Evolutionary conservation across 345 rosid species (phyloP).

Genomic region (Populus euphratica): DNA sequence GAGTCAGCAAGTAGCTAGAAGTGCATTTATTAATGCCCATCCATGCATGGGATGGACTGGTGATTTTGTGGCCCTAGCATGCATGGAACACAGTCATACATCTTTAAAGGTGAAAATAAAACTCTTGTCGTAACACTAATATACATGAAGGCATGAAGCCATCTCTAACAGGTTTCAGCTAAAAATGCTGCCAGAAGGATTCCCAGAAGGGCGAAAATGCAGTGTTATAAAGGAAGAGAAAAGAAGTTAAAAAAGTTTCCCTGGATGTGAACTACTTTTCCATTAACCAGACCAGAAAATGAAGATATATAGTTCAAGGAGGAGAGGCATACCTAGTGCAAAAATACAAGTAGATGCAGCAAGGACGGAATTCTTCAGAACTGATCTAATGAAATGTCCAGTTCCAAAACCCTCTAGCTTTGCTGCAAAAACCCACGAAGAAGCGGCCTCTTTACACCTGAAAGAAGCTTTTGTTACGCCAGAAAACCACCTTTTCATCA

Average conservation of each 20-base stretch:
- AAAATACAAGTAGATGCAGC: slow-evolving; percentile 50
- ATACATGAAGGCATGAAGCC: neutral
- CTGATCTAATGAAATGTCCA: slow-evolving; percentile 9
- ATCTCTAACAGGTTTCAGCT: neutral
- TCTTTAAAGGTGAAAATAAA: neutral
- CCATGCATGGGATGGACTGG: neutral
- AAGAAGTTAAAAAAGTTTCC: neutral
- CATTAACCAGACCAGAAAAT: neutral
- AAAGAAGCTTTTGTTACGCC: slow-evolving; percentile 19
- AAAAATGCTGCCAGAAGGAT: neutral
- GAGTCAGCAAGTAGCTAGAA: neutral
- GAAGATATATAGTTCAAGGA: neutral
- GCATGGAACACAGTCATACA: neutral
- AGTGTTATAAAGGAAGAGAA: neutral
- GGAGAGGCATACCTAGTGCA: slow-evolving; percentile 44
- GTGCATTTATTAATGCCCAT: neutral
- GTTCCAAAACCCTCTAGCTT: slow-evolving; percentile 9
- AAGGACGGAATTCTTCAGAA: slow-evolving; percentile 30
- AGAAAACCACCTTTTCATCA: slow-evolving; percentile 23
- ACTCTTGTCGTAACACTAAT: neutral
- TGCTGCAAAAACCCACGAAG: slow-evolving; percentile 23
- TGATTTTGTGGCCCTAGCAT: neutral
- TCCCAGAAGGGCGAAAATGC: neutral
- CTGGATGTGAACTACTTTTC: neutral
- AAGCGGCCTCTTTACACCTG: slow-evolving; percentile 20